phyloP scores from a whole-genome alignment of 805 yeast genomes.

The Blastobotrys mokoenaii region DNA sequence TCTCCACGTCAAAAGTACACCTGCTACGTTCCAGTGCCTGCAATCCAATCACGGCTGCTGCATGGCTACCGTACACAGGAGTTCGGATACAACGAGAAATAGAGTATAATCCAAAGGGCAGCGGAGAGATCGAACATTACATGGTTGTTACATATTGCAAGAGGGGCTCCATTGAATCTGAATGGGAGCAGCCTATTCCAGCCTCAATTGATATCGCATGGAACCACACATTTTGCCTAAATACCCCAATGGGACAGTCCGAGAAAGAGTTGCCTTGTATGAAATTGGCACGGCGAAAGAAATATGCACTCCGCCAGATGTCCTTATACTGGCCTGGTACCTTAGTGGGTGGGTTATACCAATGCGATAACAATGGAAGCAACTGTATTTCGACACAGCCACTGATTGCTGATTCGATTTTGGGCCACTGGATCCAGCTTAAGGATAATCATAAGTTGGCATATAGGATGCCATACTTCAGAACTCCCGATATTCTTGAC shows the following conservation, averaged over 20 bases:
- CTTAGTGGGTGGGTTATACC: constrained; percentile 10
- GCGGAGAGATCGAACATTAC: neutral
- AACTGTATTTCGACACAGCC: constrained; percentile 7
- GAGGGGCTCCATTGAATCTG: constrained; percentile 3
- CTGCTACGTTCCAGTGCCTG: constrained; percentile 3
- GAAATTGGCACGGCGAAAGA: constrained; percentile 10
- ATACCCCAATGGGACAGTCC: neutral
- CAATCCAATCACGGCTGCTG: constrained; percentile 2
- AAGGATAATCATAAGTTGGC: neutral
- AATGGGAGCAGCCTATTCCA: neutral
- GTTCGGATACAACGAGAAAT: constrained; percentile 7
- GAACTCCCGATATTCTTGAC: constrained; percentile 14
- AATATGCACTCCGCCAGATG: constrained; percentile 1
- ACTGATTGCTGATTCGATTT: constrained; percentile 6
- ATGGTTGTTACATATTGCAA: constrained; percentile 7
- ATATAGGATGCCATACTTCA: constrained; percentile 9
- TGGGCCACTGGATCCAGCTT: constrained; percentile 2
- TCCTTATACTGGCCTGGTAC: constrained; percentile 8
- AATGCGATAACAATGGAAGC: neutral
- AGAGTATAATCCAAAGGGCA: neutral
- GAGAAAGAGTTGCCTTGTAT: constrained; percentile 1
- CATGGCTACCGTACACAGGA: constrained; percentile 9
- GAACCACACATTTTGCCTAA: constrained; percentile 7
- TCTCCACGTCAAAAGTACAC: no score
- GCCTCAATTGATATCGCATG: constrained; percentile 4